Evolutionary conservation across 768 basidiomycete species (phyloP), one percentile per base, ranked within the genome.

Genomic region (Boletus sp.): DNA sequence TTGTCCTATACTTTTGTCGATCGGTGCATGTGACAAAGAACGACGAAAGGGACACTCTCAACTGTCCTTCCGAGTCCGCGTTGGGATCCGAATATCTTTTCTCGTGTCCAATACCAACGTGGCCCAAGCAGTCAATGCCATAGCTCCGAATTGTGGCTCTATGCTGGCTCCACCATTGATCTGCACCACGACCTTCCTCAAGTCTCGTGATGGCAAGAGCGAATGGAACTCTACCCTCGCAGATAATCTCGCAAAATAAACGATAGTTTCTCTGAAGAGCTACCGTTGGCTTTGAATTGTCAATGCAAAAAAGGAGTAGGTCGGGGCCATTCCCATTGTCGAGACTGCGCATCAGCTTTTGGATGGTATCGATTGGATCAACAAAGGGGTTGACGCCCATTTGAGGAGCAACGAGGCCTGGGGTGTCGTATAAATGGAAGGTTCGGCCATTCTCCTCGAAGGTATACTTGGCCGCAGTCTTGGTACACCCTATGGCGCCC

Each of bases 141-240:
- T 56, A 59, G 21, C 23, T 50, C 17, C 40, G 42, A 14, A 71
- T 54, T 19, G 46, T 53, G 10, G 21, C 8, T 3, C 44, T 19
- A 40, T 77, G 65, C 32, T 55, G 51, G 14, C 25, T 37, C 75
- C 73, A 72, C 78, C 78, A 78, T 40, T 58, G 59, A 19, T 69
- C 60, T 55, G 62, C 67, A 15, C 61, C 61, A 10, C 57, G 46
- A 14, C 67, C 49, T 42, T 56, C 63, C 37, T 64, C 60, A 0
- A 73, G 72, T 29, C 63, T 63, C n/a, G 67, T 72, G 43, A 71
- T 57, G 7, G 58, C 65, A 9, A 73, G 56, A 7, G 70, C 67
- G 17, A 65, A 61, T 2, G 70, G 54, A 60, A 68, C 64, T 41
- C 59, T 64, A 23, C 52, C 57, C 32, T 61, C 49, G 35, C 63